Conservation (phyloP, 352 stramenopile genomes). For the Phytophthora pinifolia region DNA sequence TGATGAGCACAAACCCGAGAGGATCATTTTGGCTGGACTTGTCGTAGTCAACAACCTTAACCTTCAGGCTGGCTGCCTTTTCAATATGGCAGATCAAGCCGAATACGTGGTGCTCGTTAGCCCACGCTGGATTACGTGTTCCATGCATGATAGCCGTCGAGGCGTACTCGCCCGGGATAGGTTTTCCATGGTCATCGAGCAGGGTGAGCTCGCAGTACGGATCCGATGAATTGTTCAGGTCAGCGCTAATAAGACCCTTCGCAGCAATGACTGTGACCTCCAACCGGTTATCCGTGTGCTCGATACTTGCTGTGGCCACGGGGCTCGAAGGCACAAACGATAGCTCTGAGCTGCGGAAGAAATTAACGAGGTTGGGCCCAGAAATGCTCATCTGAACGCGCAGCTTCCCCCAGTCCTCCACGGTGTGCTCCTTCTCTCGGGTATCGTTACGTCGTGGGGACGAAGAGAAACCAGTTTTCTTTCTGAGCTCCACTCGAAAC, state of each 20-base stretch:
- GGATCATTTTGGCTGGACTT: constrained; percentile 54
- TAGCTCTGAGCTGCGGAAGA: constrained; percentile 50
- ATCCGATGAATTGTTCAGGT: constrained; percentile 66
- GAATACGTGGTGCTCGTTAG: constrained; percentile 66
- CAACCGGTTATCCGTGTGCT: constrained; percentile 72
- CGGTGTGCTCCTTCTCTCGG: constrained; percentile 42
- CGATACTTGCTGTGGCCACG: constrained; percentile 43
- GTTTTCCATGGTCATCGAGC: constrained; percentile 49
- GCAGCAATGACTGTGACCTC: constrained; percentile 61
- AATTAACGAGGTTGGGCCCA: constrained; percentile 64
- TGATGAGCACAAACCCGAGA: constrained; percentile 47
- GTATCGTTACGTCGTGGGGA: constrained; percentile 28
- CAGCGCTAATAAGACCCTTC: constrained; percentile 49
- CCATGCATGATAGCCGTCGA: constrained; percentile 55
- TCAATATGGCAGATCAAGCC: constrained; percentile 62
- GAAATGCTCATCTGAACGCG: constrained; percentile 64
- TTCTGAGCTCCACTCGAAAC: constrained; percentile 61
- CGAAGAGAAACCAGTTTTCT: constrained; percentile 20
- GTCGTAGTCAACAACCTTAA: constrained; percentile 59
- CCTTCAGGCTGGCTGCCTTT: constrained; percentile 47
- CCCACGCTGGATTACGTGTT: constrained; percentile 57
- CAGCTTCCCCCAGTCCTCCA: constrained; percentile 57
- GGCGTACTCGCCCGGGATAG: constrained; percentile 53
- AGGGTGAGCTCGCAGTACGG: constrained; percentile 65
- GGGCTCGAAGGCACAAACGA: constrained; percentile 38